These are phyloP conservation scores for Boletus subcaerulescens DNA, from an alignment of 768 basidiomycete genomes.

Conservation along the genomic window DNA sequence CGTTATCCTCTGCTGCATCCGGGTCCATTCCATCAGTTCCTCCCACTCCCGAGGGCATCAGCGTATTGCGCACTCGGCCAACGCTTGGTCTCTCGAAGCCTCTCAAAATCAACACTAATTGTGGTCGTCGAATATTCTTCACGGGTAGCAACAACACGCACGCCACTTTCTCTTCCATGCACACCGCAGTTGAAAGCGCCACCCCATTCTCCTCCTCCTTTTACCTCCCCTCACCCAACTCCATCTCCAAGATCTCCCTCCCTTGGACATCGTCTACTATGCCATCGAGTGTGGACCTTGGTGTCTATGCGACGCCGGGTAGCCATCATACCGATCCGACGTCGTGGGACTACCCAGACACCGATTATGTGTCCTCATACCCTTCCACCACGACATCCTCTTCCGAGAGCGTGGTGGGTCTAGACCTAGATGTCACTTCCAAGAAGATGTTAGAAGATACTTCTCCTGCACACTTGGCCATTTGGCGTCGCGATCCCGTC, in stretches of 20 bases:
- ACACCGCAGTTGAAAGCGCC: conserved; percentile 65
- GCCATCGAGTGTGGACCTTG: conserved; percentile 38
- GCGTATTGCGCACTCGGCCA: conserved; percentile 38
- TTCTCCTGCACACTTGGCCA: conserved; percentile 28
- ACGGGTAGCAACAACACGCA: conserved; percentile 43
- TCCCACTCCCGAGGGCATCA: conserved; percentile 54
- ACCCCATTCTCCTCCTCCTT: conserved; percentile 58
- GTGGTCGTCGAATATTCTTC: conserved; percentile 35
- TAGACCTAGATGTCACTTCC: conserved; percentile 31
- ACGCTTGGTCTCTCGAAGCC: conserved; percentile 36
- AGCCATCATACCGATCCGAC: conserved; percentile 51
- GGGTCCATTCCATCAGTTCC: conserved; percentile 48
- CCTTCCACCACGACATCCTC: conserved; percentile 42
- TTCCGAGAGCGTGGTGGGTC: conserved; percentile 32
- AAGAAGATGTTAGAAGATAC: conserved; percentile 31
- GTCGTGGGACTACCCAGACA: conserved; percentile 45
- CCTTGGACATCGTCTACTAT: conserved; percentile 33
- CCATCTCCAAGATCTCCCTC: conserved; percentile 36
- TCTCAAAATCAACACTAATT: conserved; percentile 60
- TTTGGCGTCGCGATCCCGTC: conserved; percentile 33
- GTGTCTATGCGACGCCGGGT: conserved; percentile 40
- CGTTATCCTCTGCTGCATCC: conserved; percentile 38
- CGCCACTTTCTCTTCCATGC: conserved; percentile 61
- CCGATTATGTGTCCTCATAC: conserved; percentile 48
- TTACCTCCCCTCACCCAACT: conserved; percentile 46